A percentile compares a stretch with the other conserved stretches of the same genome.
These are phyloP conservation scores for Aspergillus candidus DNA, from an alignment of 2,329 filamentous ascomycete genomes.

Conservation along the genomic window DNA sequence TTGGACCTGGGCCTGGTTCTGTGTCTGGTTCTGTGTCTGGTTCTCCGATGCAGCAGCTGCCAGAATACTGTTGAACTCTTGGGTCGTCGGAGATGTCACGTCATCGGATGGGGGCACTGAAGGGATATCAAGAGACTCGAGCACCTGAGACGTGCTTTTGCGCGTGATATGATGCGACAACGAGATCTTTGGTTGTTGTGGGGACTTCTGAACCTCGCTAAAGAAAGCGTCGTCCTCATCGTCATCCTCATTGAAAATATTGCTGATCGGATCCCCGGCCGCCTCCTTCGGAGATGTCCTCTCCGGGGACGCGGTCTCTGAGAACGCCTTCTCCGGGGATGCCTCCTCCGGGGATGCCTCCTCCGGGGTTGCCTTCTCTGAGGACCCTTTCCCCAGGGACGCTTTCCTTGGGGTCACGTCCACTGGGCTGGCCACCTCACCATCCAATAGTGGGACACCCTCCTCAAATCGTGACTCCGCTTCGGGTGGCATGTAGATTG, in stretches of 20 bases:
- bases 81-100: constrained; percentile 22
- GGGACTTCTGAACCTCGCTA: constrained; percentile 18
- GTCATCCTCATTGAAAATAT: constrained; percentile 35
- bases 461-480: constrained; percentile 61
- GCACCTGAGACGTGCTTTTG: constrained; percentile 64
- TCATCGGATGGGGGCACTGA: constrained; percentile 24
- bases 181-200: constrained; percentile 10
- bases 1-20: constrained; percentile 3
- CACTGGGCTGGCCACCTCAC: constrained; percentile 18
- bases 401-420: constrained; percentile 1
- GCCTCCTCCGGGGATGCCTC: neutral
- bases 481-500: constrained; percentile 33
- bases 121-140: constrained; percentile 45
- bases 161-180: constrained; percentile 45
- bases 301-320: constrained; percentile 10
- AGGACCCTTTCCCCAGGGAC: constrained; percentile 16
- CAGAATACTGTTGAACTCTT: constrained; percentile 19
- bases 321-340: constrained; percentile 16
- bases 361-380: too few relatives aligned
- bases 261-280: constrained; percentile 21
- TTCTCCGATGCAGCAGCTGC: constrained; percentile 18
- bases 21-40: neutral
- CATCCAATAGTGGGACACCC: constrained; percentile 57
- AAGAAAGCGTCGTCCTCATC: constrained; percentile 36
- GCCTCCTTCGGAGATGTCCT: constrained; percentile 19